Percentiles rank a stretch among this genome's conserved stretches.
These are phyloP conservation scores for Aspergillus funiculosus DNA, from an alignment of 495 filamentous ascomycete species.

Conservation along the genomic window DNA sequence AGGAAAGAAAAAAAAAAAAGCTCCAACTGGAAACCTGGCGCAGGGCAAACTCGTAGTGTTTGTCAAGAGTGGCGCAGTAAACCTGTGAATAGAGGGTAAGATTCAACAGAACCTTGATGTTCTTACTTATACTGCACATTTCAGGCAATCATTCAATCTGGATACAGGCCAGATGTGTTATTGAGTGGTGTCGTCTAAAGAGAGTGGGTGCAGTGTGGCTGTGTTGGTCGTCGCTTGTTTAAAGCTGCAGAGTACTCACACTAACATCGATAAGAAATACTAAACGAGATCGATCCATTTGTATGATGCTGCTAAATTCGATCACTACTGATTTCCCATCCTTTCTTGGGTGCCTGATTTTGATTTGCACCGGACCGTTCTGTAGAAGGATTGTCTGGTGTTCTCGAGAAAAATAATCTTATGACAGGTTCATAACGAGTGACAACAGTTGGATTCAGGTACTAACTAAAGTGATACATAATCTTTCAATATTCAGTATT, in stretches of 20 bases:
- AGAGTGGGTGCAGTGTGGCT: no score
- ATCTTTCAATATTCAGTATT: constrained; percentile 17
- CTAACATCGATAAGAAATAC: not conserved
- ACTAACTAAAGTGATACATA: constrained; percentile 6
- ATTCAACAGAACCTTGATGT: not conserved
- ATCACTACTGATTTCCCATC: not conserved
- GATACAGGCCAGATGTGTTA: no score
- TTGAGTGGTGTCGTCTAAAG: no score
- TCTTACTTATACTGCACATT: no score
- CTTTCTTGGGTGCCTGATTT: constrained; percentile 12
- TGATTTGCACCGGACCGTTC: no score
- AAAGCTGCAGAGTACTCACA: constrained; percentile 4
- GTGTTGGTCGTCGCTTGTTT: constrained; percentile 3
- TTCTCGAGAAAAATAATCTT: no score
- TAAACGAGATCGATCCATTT: constrained; percentile 6
- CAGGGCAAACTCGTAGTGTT: not conserved
- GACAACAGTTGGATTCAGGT: constrained; percentile 14
- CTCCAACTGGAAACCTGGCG: not conserved
- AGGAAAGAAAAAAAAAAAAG: not conserved
- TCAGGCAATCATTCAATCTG: no score
- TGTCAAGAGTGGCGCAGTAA: constrained; percentile 3
- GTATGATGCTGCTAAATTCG: not conserved
- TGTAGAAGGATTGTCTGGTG: no score
- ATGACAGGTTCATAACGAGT: constrained; percentile 9
- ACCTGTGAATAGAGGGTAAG: not conserved